Percentiles rank a stretch among this genome's conserved stretches.
These are phyloP conservation scores for Paecilomyces fulvus DNA, from an alignment of 2,329 filamentous ascomycete genomes.

Conservation along the genomic window DNA sequence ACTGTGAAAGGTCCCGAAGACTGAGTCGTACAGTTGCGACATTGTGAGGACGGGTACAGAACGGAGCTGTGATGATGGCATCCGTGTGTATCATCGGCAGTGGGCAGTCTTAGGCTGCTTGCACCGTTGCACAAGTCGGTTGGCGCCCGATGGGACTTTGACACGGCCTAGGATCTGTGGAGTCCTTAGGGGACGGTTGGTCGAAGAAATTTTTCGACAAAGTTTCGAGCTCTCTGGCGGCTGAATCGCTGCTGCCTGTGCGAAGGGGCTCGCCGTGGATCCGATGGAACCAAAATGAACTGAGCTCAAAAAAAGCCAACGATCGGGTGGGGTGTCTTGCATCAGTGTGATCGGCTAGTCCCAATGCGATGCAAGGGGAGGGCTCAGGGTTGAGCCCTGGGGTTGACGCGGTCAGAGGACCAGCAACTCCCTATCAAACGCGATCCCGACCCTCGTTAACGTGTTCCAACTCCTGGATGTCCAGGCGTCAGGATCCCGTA, in stretches of 20 bases:
- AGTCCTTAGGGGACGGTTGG: background rate
- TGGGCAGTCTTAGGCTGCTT: background rate
- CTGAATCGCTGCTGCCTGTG: background rate
- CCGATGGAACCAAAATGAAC: background rate
- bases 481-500: background rate
- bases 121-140: background rate
- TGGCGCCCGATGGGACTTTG: background rate
- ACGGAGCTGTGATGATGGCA: background rate
- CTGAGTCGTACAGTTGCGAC: background rate
- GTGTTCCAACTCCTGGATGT: background rate
- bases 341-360: slow-evolving; percentile 15
- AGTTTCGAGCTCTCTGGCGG: background rate
- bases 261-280: slow-evolving; percentile 1
- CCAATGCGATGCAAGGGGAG: slow-evolving; percentile 17
- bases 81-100: background rate
- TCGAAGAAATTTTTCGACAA: background rate
- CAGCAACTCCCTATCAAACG: slow-evolving; percentile 1
- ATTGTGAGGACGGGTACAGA: too few species aligned
- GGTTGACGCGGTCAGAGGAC: slow-evolving; percentile 14
- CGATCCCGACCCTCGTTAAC: background rate
- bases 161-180: background rate
- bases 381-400: slow-evolving; percentile 21
- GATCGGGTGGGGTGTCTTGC: slow-evolving; percentile 9
- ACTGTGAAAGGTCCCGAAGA: background rate
- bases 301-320: background rate